phyloP scores from a whole-genome alignment of 1,284 basidiomycete species.

The Lignosus rhinocerotis region DNA sequence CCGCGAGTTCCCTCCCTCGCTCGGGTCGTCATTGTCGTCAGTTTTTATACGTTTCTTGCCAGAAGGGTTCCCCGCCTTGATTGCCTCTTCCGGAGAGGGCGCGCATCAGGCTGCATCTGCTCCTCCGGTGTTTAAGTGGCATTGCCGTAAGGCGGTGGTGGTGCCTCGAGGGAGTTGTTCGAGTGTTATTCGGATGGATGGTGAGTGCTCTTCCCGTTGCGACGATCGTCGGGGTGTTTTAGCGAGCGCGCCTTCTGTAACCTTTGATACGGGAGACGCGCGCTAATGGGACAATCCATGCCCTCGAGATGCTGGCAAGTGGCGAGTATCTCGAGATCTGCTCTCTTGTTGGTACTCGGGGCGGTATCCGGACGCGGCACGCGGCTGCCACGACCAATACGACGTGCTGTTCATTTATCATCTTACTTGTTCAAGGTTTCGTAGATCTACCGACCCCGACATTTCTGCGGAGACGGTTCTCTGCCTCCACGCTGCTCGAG shows the following conservation, averaged over 20 bases:
- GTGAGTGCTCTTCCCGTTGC: background rate
- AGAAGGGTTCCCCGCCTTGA: background rate
- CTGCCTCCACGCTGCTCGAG: background rate
- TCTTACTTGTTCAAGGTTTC: background rate
- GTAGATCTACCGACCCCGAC: background rate
- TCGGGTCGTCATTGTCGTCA: constrained; percentile 1
- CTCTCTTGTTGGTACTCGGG: background rate
- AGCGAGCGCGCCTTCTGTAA: background rate
- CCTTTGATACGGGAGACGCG: background rate
- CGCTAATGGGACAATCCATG: background rate
- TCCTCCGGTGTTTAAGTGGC: constrained; percentile 4
- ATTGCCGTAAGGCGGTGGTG: constrained; percentile 1
- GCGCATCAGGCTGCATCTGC: background rate
- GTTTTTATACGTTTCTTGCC: constrained; percentile 15
- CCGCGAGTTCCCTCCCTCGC: constrained; percentile 2
- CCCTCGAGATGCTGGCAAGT: background rate
- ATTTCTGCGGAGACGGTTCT: constrained; percentile 2
- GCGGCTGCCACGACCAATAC: constrained; percentile 9
- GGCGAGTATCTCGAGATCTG: background rate
- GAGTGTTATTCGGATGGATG: background rate
- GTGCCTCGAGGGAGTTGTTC: background rate
- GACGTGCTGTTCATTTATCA: background rate
- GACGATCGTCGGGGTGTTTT: background rate
- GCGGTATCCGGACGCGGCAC: constrained; percentile 4
- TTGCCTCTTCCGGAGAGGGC: background rate